phyloP scores from a whole-genome alignment of 495 filamentous ascomycete genomes.

The Rhypophila decipiens region DNA sequence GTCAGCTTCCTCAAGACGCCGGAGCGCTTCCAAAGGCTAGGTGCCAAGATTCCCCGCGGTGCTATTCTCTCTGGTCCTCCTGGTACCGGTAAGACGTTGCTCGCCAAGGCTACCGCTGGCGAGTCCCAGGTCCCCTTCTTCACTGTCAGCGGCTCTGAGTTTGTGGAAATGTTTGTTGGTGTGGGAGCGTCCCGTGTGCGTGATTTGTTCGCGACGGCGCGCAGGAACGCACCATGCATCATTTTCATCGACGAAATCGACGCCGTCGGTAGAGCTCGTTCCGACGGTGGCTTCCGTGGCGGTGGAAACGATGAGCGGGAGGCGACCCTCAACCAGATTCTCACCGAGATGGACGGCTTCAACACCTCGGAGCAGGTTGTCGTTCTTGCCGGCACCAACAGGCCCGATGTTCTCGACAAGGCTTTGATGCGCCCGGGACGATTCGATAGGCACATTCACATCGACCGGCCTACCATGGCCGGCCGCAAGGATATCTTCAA shows the following conservation, averaged over 20 bases:
- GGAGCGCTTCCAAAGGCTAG: constrained; percentile 81
- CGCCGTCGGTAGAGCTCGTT: constrained; percentile 86
- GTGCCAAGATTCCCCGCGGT: constrained; percentile 94
- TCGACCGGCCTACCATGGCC: constrained; percentile 93
- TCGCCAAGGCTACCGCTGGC: constrained; percentile 95
- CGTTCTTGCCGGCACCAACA: constrained; percentile 95
- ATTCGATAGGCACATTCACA: constrained; percentile 91
- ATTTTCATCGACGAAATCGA: constrained; percentile 99
- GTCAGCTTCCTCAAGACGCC: constrained; percentile 92
- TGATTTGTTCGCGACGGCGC: constrained; percentile 88
- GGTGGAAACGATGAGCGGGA: constrained; percentile 97
- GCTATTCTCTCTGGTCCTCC: constrained; percentile 94
- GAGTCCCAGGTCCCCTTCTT: constrained; percentile 98
- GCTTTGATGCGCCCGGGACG: constrained; percentile 94
- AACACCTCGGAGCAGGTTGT: constrained; percentile 96
- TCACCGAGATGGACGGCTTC: constrained; percentile 99
- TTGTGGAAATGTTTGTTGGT: constrained; percentile 99
- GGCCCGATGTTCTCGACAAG: constrained; percentile 89
- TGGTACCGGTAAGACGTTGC: constrained; percentile 94
- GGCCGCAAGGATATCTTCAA: constrained; percentile 93
- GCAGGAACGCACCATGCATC: constrained; percentile 95
- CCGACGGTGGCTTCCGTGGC: constrained; percentile 60
- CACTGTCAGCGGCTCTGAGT: constrained; percentile 96
- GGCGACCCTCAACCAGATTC: constrained; percentile 92
- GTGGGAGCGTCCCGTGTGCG: constrained; percentile 92